phyloP scores from a whole-genome alignment of 1,284 basidiomycete genomes.

The Puccinia horiana region DNA sequence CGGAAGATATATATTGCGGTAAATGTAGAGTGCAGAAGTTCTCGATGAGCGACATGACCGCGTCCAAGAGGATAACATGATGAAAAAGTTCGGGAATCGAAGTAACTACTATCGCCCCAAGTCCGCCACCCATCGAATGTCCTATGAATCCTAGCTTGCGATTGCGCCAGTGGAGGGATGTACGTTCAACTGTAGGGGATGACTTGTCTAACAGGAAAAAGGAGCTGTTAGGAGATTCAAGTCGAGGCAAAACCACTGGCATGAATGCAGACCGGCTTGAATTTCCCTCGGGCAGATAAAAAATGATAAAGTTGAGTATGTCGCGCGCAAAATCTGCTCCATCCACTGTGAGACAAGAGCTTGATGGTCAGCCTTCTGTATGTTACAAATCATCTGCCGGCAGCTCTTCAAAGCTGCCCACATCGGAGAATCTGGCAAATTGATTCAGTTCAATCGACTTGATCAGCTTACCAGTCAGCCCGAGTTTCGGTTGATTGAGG shows the following conservation, averaged over 20 bases:
- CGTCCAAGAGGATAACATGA: slow-evolving; percentile 75
- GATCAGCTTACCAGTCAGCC: slow-evolving; percentile 50
- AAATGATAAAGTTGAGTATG: slow-evolving; percentile 68
- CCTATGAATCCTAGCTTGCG: not conserved
- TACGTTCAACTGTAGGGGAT: slow-evolving; percentile 63
- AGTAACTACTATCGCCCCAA: slow-evolving; percentile 65
- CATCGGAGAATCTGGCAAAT: slow-evolving; percentile 54
- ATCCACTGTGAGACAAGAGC: slow-evolving; percentile 62
- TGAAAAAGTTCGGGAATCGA: slow-evolving; percentile 71
- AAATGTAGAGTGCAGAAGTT: slow-evolving; percentile 29
- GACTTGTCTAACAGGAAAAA: slow-evolving; percentile 77
- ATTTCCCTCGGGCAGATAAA: slow-evolving; percentile 64
- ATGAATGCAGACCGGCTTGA: slow-evolving; percentile 35
- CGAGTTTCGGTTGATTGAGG: slow-evolving; percentile 66
- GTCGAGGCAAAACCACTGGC: slow-evolving; percentile 63
- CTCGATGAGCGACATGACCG: slow-evolving; percentile 65
- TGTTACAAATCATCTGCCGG: not conserved
- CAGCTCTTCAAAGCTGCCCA: no score
- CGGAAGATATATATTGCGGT: slow-evolving; percentile 52
- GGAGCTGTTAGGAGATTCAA: slow-evolving; percentile 52
- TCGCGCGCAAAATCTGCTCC: slow-evolving; percentile 73
- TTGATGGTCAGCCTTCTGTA: not conserved
- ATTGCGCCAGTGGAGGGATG: slow-evolving; percentile 63
- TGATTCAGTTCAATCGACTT: not conserved
- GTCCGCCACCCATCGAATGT: slow-evolving; percentile 38